Evolutionary conservation across 1,284 basidiomycete genomes (phyloP), one percentile per base, ranked within the genome.

Genomic region (Ganoderma resinaceum): DNA sequence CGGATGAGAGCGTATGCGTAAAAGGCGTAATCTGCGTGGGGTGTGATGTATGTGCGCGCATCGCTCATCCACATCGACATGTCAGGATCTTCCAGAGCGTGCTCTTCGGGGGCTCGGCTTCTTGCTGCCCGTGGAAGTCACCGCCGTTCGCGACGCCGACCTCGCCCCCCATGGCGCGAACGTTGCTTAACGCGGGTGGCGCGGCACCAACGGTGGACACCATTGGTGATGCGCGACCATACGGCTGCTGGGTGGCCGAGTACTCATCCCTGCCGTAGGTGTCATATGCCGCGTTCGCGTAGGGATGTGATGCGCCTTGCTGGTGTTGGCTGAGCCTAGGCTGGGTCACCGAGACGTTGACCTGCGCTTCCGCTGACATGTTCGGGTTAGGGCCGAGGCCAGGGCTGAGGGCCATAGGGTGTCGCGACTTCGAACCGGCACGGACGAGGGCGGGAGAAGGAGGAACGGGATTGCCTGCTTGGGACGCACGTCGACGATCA

Each of bases 361-460:
- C 85, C 74, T 94, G 91, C 35, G 92, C 92, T 69, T 89, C 89
- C 46, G 87, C 87, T 61, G 92, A 92, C 74, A 89, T 85, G 35
- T 90, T 89, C 16, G 91, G 90, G 65, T 82, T 79, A 73, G 88
- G 87, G 37, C 88, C 89, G 23, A 78, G 81, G 35, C 85, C 86
- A 38, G 90, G 87, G 3, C 83, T 83, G 65, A 91, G 86, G 61
- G 82, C 84, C 61, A 80, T 81, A 42, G 89, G 89, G 59, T 88
- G 87, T 70, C 87, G 86, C 66, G 87, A 84, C 79, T 91, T 91
- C 66, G 90, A 92, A 38, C 89, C 89, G 73, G 89, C 86, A 63
- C 92, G 89, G 65, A 92, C 89, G 67, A 93, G 86, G 18, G 91
- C 91, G 63, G 92, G 91, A 37, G 91, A 92, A 43, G 91, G 92